These are phyloP conservation scores for Lachancea sp. DNA, from an alignment of 805 yeast genomes.

Conservation along the genomic window DNA sequence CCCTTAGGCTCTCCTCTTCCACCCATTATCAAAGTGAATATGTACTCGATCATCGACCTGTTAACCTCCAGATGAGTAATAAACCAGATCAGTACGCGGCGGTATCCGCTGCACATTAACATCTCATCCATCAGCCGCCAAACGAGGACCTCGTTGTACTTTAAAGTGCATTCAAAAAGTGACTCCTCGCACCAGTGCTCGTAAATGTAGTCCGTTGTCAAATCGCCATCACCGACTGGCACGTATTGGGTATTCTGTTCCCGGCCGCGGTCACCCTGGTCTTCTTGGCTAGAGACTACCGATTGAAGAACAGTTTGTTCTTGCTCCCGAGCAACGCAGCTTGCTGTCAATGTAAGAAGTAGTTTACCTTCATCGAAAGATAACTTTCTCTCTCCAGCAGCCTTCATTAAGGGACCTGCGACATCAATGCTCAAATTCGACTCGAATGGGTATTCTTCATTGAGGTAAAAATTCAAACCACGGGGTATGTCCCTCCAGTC, in stretches of 20 bases:
- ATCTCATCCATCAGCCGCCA: conserved; percentile 60
- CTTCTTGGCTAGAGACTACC: conserved; percentile 2
- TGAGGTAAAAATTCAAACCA: conserved; percentile 43
- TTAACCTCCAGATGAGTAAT: conserved; percentile 56
- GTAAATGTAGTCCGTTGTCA: conserved; percentile 48
- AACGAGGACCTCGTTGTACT: conserved; percentile 46
- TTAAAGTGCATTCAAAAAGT: conserved; percentile 47
- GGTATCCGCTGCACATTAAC: conserved; percentile 59
- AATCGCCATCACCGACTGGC: conserved; percentile 20
- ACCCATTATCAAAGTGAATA: conserved; percentile 53
- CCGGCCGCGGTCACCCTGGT: too few relatives aligned
- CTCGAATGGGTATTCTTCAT: conserved; percentile 20
- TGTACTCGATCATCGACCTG: conserved; percentile 51
- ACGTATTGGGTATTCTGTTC: not conserved
- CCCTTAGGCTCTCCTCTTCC: conserved; percentile 41
- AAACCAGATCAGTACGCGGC: conserved; percentile 62
- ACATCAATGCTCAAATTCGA: conserved; percentile 13
- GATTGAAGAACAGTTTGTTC: conserved; percentile 28
- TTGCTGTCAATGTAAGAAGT: conserved; percentile 41
- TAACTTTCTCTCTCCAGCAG: conserved; percentile 19
- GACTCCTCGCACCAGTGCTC: conserved; percentile 38
- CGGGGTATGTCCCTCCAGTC: conserved; percentile 73
- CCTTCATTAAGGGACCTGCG: conserved; percentile 12
- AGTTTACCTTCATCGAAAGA: conserved; percentile 12
- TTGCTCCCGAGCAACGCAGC: conserved; percentile 42